Percentiles rank a stretch among this genome's conserved stretches.
These are phyloP conservation scores for Phalaenopsis aphrodite DNA, from an alignment of 106 monocot species.

Conservation along the genomic window DNA sequence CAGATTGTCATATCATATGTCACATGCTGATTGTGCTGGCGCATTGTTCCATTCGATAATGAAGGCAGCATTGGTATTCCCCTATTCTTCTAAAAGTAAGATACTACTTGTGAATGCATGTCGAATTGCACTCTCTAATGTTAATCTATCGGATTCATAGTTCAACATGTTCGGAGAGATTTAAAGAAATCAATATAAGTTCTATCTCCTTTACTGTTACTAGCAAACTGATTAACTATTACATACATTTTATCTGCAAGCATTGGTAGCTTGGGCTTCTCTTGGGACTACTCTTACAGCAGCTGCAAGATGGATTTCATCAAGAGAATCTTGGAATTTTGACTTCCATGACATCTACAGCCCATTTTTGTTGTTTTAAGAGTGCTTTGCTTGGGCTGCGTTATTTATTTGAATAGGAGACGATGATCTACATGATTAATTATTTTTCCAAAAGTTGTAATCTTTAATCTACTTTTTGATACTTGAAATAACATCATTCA, in stretches of 20 bases:
- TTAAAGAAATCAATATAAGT: not conserved
- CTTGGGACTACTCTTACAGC: not conserved
- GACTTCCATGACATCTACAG: not conserved
- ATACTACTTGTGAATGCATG: slow-evolving; percentile 3
- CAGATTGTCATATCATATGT: slow-evolving; percentile 77
- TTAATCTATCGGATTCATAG: not conserved
- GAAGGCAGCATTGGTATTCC: slow-evolving; percentile 42
- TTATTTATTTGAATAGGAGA: not conserved
- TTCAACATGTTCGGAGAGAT: not conserved
- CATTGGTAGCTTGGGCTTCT: not conserved
- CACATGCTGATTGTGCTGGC: slow-evolving; percentile 84
- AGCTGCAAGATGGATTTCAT: not conserved
- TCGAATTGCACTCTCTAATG: not conserved
- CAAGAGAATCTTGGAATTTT: not conserved
- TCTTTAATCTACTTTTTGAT: too few relatives aligned
- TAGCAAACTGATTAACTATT: not conserved
- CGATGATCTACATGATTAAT: not conserved
- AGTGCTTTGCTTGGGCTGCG: not conserved
- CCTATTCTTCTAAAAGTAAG: slow-evolving; percentile 63
- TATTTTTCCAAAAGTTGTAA: too few relatives aligned
- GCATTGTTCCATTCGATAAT: slow-evolving; percentile 75
- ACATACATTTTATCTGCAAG: not conserved
- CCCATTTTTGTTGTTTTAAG: not conserved
- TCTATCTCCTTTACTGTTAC: not conserved
- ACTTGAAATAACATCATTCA: too few relatives aligned